Conservation (phyloP, 192 early-diverging fungal genomes). For the Dissophora ornata region DNA sequence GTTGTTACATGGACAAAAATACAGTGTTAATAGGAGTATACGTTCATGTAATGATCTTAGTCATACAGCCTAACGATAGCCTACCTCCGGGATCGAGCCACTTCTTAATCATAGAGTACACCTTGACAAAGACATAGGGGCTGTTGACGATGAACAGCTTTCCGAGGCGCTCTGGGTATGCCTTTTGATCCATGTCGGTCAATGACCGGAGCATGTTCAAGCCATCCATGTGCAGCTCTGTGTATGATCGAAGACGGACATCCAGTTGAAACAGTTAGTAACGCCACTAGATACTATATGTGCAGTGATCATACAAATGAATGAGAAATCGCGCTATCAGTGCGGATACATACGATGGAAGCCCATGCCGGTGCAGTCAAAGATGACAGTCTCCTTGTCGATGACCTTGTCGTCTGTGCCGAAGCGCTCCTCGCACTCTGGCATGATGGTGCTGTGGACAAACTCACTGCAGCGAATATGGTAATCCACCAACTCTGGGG, state of each 20-base stretch:
- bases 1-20: background rate
- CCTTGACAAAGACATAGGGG: conserved; percentile 86
- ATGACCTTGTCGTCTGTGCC: conserved; percentile 65
- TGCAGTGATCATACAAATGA: no score
- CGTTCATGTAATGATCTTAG: no score
- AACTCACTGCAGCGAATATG: conserved; percentile 80
- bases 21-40: background rate
- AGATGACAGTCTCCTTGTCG: conserved; percentile 87
- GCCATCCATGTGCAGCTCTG: conserved; percentile 73
- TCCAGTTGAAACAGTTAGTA: background rate
- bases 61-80: no score
- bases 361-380: conserved; percentile 91
- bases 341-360: conserved; percentile 69
- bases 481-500: conserved; percentile 72
- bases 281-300: no score
- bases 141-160: conserved; percentile 95
- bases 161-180: conserved; percentile 94
- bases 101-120: conserved; percentile 81
- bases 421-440: conserved; percentile 79
- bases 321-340: no score
- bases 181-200: conserved; percentile 88
- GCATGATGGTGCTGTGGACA: conserved; percentile 74
- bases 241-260: background rate
- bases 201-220: conserved; percentile 78
- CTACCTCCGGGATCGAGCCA: conserved; percentile 83